Evolutionary conservation across 257 asterid genomes (phyloP).

Genomic region (Salvia hispanica): DNA sequence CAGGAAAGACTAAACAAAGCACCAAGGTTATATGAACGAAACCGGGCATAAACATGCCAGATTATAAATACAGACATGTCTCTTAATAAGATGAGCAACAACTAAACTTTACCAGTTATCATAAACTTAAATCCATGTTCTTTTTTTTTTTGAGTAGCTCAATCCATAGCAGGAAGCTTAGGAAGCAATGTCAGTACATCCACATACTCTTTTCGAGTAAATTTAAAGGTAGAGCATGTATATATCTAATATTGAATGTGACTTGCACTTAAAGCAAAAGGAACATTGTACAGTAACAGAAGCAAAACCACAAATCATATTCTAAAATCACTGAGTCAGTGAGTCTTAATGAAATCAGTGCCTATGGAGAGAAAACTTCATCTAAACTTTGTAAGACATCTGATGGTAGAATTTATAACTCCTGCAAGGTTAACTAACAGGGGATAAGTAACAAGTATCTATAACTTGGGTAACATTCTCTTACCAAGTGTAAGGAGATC

Average conservation of each 20-base stretch:
- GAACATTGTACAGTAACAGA: neutral
- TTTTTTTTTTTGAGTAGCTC: no score
- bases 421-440: neutral
- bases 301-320: neutral
- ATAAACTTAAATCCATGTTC: no score
- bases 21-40: neutral
- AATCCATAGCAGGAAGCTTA: no score
- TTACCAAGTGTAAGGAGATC: no score
- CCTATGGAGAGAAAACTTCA: neutral
- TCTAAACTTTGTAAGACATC: neutral
- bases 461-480: neutral
- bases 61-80: neutral
- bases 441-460: conserved; percentile 5
- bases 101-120: no score
- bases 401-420: neutral
- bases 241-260: neutral
- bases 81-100: no score
- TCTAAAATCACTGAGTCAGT: neutral
- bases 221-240: no score
- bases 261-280: neutral
- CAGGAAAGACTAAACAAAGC: neutral
- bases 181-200: no score
- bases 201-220: no score
- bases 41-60: neutral
- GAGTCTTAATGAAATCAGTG: neutral